Percentiles rank a stretch among this genome's conserved stretches.
Evolutionary conservation across 371 early-diverging fungal species (phyloP).

Genomic region (Mucor irregularis): DNA sequence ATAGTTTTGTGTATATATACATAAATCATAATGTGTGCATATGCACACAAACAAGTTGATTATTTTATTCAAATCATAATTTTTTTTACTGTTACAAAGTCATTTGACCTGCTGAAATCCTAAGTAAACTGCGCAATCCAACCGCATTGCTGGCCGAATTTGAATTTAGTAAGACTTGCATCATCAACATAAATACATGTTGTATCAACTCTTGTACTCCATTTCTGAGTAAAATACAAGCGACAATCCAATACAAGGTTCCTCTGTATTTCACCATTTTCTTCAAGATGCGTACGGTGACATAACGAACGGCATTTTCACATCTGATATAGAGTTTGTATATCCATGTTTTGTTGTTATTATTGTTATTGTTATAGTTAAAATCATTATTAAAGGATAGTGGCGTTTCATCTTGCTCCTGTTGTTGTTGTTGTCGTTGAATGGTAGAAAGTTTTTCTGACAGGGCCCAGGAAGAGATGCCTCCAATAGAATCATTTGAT

Average conservation of each 20-base stretch:
- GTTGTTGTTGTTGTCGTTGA: slow-evolving; percentile 6
- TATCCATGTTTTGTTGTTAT: not conserved
- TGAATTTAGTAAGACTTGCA: slow-evolving; percentile 17
- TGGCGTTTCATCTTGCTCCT: too few relatives aligned
- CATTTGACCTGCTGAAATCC: slow-evolving; percentile 29
- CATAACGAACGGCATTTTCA: not conserved
- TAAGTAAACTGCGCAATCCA: slow-evolving; percentile 22
- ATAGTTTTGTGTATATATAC: too few relatives aligned
- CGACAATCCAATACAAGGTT: slow-evolving; percentile 38
- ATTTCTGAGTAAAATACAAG: slow-evolving; percentile 32
- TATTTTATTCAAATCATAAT: not conserved
- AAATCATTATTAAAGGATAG: too few relatives aligned
- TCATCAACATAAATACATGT: slow-evolving; percentile 25
- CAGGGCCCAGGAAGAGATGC: slow-evolving; percentile 6
- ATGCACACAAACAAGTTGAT: too few relatives aligned
- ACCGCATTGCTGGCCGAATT: slow-evolving; percentile 14
- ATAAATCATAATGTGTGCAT: too few relatives aligned
- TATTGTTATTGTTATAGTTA: not conserved
- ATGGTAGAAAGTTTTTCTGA: slow-evolving; percentile 20
- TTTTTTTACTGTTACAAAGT: slow-evolving; percentile 13
- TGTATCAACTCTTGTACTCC: slow-evolving; percentile 35
- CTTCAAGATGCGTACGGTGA: slow-evolving; percentile 10
- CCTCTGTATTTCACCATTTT: slow-evolving; percentile 26
- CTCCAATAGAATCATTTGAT: not conserved
- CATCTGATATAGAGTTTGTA: not conserved